These are phyloP conservation scores for Hortiboletus campestris DNA, from an alignment of 768 basidiomycete genomes.

Conservation along the genomic window DNA sequence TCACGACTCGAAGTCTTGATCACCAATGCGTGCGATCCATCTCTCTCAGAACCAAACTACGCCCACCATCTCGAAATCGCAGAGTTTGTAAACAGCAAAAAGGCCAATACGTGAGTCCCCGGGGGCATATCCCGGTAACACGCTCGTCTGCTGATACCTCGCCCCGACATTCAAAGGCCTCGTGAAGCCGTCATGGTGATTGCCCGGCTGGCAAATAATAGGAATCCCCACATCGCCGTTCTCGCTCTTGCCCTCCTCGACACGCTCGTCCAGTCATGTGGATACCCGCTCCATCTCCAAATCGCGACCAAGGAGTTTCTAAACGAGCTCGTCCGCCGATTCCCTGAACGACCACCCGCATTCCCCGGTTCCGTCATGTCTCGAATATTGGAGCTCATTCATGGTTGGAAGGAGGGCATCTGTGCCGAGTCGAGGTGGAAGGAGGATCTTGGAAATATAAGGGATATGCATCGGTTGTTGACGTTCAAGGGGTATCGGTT, in stretches of 20 bases:
- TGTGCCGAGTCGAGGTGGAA: constrained; percentile 88
- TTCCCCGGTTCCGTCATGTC: constrained; percentile 95
- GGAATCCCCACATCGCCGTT: constrained; percentile 88
- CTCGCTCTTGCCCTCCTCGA: constrained; percentile 85
- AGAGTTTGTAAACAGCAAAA: constrained; percentile 90
- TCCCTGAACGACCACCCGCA: constrained; percentile 95
- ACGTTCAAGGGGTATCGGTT: constrained; percentile 92
- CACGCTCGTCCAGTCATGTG: constrained; percentile 91
- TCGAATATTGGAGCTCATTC: constrained; percentile 87
- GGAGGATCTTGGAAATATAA: constrained; percentile 93
- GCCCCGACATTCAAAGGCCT: constrained; percentile 49
- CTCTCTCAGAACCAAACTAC: constrained; percentile 86
- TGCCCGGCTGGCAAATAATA: constrained; percentile 83
- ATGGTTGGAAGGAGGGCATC: constrained; percentile 93
- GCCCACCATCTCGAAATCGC: constrained; percentile 91
- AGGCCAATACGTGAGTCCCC: constrained; percentile 83
- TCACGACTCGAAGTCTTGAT: constrained; percentile 71
- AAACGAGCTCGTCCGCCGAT: constrained; percentile 96
- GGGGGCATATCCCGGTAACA: background rate
- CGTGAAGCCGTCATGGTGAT: constrained; percentile 88
- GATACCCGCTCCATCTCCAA: constrained; percentile 96
- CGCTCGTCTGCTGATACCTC: background rate
- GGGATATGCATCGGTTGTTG: constrained; percentile 95
- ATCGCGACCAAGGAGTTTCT: constrained; percentile 97
- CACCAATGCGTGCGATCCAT: constrained; percentile 83